Evolutionary conservation across 2,329 filamentous ascomycete species (phyloP), one percentile per base, ranked within the genome.

Genomic region (Taxawa tesnikishii): DNA sequence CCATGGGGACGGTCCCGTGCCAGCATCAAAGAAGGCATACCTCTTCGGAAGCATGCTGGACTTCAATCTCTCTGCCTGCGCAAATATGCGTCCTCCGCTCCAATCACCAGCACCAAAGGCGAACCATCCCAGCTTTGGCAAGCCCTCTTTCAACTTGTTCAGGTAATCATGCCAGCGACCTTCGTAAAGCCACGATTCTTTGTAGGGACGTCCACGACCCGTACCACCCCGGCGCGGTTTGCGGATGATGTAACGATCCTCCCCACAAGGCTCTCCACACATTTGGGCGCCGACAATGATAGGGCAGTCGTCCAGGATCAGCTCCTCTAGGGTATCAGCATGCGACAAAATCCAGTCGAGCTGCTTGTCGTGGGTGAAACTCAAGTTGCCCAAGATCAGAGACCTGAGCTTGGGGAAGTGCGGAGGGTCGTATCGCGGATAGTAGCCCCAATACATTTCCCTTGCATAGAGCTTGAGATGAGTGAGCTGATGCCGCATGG

Each of bases 281-380:
- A 32, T 28, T 1, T 19, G 17, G 5, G 31, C 27, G n/a, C 34
- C 29, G 16, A 32, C 27, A 5, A 37, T 23, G 16, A 37, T 60
- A 1, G 54, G 48, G 32, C 62, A 67, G 32, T 61, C 47, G 26
- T 65, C 61, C 0, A 68, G 46, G 9, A 60, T 54, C 1, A 68
- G 42, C 25, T 59, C 51, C 10, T 55, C 38, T 0, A 68, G 46
- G 0, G 60, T 62, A 0, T 36, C 9, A 4, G 43, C 49, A 3
- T 67, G 48, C 0, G 51, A 53, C 0, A 59, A 36, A 4, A 69
- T 55, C 63, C 63, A 68, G 7, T 60, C 56, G 0, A 66, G 42
- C 32, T 68, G 63, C 49, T 55, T 59, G 13, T 65, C 54, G 19
- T 65, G 53, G 4, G 51, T 51, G 29, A 69, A 64, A 3, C 53